These are phyloP conservation scores for Mycena belliarum DNA, from an alignment of 768 basidiomycete genomes.

Conservation along the genomic window DNA sequence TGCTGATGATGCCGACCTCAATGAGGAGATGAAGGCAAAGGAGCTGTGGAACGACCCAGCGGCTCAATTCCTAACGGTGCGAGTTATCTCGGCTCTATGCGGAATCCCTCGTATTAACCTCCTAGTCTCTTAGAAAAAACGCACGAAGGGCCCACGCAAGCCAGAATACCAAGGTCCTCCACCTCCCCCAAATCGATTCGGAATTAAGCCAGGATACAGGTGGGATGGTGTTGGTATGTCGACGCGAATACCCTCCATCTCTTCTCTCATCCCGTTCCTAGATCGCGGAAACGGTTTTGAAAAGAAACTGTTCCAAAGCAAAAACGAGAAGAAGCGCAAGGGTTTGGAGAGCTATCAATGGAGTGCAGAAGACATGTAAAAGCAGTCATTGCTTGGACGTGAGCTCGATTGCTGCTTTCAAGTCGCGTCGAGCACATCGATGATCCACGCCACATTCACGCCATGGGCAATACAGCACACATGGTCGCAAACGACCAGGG, in stretches of 20 bases:
- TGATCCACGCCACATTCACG: conserved; percentile 19
- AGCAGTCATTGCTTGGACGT: background rate
- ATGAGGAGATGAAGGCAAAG: conserved; percentile 78
- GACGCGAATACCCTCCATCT: background rate
- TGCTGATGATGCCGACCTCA: conserved; percentile 83
- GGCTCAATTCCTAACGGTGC: conserved; percentile 86
- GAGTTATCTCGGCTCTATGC: conserved; percentile 23
- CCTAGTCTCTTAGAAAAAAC: conserved; percentile 56
- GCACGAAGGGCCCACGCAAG: conserved; percentile 69
- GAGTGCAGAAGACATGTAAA: conserved; percentile 93
- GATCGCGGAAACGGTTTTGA: conserved; percentile 95
- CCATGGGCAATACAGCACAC: conserved; percentile 21
- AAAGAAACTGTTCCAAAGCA: conserved; percentile 84
- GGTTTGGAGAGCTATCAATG: conserved; percentile 77
- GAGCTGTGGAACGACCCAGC: conserved; percentile 98
- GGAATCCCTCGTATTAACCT: background rate
- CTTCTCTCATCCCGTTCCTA: conserved; percentile 29
- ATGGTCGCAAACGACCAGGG: conserved; percentile 22
- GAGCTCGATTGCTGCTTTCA: conserved; percentile 1
- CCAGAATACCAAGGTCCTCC: conserved; percentile 88
- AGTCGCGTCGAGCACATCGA: conserved; percentile 18
- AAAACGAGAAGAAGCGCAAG: conserved; percentile 72
- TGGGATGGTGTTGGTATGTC: conserved; percentile 96
- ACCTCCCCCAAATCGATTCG: conserved; percentile 93
- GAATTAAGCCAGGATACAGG: conserved; percentile 91